Base-by-base conservation (phyloP, 2,329 filamentous ascomycete species). In the Chalara sp. region DNA sequence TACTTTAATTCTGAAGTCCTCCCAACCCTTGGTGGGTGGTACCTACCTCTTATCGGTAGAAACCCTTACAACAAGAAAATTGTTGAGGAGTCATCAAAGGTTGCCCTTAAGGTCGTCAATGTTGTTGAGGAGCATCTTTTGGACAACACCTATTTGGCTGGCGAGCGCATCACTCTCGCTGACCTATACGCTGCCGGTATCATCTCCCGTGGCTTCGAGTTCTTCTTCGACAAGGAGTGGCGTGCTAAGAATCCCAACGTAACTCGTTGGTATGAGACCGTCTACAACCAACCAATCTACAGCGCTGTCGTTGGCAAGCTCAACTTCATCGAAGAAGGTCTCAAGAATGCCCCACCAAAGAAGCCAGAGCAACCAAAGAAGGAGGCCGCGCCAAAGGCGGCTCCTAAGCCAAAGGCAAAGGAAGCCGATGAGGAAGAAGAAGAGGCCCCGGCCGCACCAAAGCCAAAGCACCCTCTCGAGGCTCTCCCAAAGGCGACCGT, bases 61-160 rank as follows among this genome's bases (percentile, higher is more conserved):
- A 81, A 82, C 64, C 76, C 84, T 61, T 99, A 97, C 84, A 97
- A 96, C 86, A 99, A 97, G 89, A 96, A 96, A 87, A 77, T 74
- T 67, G 86, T 93, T 56, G 92, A 97, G 50, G 89, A 96, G 31
- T 73, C 80, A 61, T 75, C 81, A 68, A 88, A 89, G 77, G 76
- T 70, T 56, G 73, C 86, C 53, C 71, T 80, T 63, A 86, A 85
- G 77, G 82, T 78, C 61, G 65, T 95, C 63, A 72, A 75, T 56
- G 80, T 88, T 61, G 75, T 93, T 50, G 93, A 99, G 78, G 78
- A 87, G 68, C 88, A 97, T 79, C 86, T 99, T 63, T 77, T 85
- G 60, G 78, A 86, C 76, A 89, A 95, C 84, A 99, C 93, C 67
- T 99, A 87, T 84, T 88, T 99, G 61, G 92, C 96, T 66, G 89